These are phyloP conservation scores for Penicillium antarcticum DNA, from an alignment of 495 filamentous ascomycete species.

Conservation along the genomic window DNA sequence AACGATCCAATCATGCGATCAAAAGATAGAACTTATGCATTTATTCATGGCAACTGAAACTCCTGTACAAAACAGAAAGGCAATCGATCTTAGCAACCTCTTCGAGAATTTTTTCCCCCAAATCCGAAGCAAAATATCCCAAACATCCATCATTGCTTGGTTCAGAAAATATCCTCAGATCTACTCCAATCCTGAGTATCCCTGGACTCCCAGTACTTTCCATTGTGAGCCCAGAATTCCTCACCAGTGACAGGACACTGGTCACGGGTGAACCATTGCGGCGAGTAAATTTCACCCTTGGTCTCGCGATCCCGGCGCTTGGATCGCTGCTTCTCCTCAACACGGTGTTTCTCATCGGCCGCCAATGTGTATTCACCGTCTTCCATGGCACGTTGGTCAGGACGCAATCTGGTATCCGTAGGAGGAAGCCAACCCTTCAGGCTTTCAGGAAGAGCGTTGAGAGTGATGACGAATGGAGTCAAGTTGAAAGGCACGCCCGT, in stretches of 20 bases:
- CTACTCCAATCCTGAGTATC: constrained; percentile 50
- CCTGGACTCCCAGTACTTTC: constrained; percentile 75
- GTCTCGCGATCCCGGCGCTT: constrained; percentile 69
- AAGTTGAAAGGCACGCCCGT: constrained; percentile 91
- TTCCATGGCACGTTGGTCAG: constrained; percentile 98
- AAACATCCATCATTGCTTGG: too few species aligned
- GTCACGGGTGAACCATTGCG: constrained; percentile 79
- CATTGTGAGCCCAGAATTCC: constrained; percentile 84
- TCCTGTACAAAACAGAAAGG: constrained; percentile 17
- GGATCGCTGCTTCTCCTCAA: constrained; percentile 90
- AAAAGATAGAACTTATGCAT: constrained; percentile 8
- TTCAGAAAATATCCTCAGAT: constrained; percentile 63
- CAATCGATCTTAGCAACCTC: too few species aligned
- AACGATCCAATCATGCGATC: too few species aligned
- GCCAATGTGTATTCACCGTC: constrained; percentile 93
- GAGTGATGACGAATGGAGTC: constrained; percentile 90
- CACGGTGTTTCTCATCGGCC: constrained; percentile 87
- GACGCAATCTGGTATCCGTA: constrained; percentile 85
- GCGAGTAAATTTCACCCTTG: constrained; percentile 74
- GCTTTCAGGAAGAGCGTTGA: constrained; percentile 80
- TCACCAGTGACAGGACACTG: constrained; percentile 78
- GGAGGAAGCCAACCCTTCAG: constrained; percentile 74
- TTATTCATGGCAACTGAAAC: constrained; percentile 13
- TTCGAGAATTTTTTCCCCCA: not conserved
- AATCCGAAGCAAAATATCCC: not conserved